Conservation (phyloP, 805 yeast genomes). For the Lipomyces lipofer region DNA sequence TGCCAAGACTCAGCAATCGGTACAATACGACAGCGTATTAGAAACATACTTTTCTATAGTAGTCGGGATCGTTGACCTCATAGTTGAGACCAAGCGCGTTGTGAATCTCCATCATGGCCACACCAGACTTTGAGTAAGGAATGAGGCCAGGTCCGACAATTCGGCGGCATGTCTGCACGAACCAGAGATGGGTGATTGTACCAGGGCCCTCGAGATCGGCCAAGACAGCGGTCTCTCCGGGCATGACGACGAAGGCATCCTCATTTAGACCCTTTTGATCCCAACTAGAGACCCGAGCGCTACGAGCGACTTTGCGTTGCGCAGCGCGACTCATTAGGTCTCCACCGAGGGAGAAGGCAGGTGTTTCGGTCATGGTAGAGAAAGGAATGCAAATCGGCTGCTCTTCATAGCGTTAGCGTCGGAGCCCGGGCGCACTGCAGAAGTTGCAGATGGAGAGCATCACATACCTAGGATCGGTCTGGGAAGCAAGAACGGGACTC, state of each 20-base stretch:
- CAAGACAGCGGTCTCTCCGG: neutral
- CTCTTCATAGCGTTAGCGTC: too few relatives aligned
- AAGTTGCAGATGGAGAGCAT: too few relatives aligned
- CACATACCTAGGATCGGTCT: too few relatives aligned
- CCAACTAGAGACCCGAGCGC: neutral
- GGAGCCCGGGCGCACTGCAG: too few relatives aligned
- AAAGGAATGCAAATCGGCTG: too few relatives aligned
- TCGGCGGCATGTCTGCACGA: neutral
- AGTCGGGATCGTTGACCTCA: neutral
- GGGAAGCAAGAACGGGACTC: too few relatives aligned
- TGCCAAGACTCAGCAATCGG: neutral
- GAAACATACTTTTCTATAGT: neutral
- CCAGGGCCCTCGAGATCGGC: neutral
- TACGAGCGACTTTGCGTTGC: neutral
- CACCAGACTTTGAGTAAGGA: neutral
- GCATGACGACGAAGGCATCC: too few relatives aligned
- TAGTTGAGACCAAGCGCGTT: slow-evolving; percentile 1
- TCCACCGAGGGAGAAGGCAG: neutral
- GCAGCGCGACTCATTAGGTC: neutral
- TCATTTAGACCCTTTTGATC: slow-evolving; percentile 24
- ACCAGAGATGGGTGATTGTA: neutral
- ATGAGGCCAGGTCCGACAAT: neutral
- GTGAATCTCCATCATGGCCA: neutral
- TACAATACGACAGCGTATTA: neutral
- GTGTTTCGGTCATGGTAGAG: neutral